phyloP scores from a whole-genome alignment of 495 filamentous ascomycete genomes.

The Chaetomium cochliodes region DNA sequence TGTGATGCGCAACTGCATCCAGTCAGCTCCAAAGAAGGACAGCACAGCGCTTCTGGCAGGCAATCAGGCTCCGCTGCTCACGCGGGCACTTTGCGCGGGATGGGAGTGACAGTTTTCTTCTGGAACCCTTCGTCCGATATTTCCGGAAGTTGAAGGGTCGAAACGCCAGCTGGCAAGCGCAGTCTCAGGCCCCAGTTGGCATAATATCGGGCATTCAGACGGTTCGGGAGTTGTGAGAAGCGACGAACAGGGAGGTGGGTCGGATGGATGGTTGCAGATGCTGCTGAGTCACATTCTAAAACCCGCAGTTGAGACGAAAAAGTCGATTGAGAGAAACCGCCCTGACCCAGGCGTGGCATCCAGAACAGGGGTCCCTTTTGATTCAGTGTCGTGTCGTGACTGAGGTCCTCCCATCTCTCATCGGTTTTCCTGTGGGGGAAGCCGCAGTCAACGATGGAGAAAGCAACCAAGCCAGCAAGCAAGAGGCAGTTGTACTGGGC shows the following conservation, averaged over 20 bases:
- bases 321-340: background rate
- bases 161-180: conserved; percentile 2
- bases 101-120: conserved; percentile 1
- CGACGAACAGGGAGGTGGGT: background rate
- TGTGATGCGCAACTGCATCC: conserved; percentile 9
- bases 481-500: too few relatives aligned
- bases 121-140: background rate
- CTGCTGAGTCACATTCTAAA: background rate
- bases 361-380: too few relatives aligned
- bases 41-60: background rate
- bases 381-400: too few relatives aligned
- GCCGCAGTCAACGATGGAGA: too few relatives aligned
- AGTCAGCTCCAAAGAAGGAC: background rate
- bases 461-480: too few relatives aligned
- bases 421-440: too few relatives aligned
- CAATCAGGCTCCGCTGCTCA: conserved; percentile 7
- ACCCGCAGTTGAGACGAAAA: background rate
- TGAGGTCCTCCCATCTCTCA: too few relatives aligned
- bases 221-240: background rate
- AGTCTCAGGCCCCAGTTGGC: background rate
- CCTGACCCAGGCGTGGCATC: too few relatives aligned
- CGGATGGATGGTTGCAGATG: background rate
- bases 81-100: background rate
- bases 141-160: background rate
- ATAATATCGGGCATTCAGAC: background rate